phyloP scores from a whole-genome alignment of 2,329 filamentous ascomycete species.

The Mycogone perniciosa region DNA sequence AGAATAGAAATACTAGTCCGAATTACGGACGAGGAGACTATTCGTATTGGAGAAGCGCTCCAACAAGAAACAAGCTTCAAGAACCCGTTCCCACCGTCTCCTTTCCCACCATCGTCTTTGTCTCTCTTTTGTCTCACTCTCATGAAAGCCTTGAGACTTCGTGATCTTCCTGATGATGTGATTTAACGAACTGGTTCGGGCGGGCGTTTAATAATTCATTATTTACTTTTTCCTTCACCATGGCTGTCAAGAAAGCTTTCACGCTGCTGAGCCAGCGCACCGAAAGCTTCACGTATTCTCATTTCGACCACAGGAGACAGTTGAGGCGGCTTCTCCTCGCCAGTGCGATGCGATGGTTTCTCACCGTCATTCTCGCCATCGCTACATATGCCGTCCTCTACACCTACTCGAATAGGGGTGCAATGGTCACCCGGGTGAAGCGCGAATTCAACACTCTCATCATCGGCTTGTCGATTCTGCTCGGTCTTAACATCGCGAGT shows the following conservation, averaged over 20 bases:
- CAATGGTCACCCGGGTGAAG: constrained; percentile 30
- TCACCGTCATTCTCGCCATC: constrained; percentile 24
- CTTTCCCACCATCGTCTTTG: too few relatives aligned
- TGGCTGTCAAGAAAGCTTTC: constrained; percentile 2
- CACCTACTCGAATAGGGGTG: constrained; percentile 22
- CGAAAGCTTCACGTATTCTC: constrained; percentile 18
- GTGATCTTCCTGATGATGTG: too few relatives aligned
- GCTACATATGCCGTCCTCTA: constrained; percentile 25
- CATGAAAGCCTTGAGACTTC: too few relatives aligned
- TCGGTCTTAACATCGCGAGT: constrained; percentile 37
- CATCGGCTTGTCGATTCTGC: constrained; percentile 35
- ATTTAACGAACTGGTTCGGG: too few relatives aligned
- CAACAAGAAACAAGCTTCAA: too few relatives aligned
- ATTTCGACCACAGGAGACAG: constrained; percentile 17
- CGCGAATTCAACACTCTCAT: constrained; percentile 38
- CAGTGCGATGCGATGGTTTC: constrained; percentile 21
- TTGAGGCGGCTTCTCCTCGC: constrained; percentile 15
- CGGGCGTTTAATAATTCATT: too few relatives aligned
- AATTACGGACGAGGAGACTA: not conserved
- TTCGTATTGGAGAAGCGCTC: not conserved
- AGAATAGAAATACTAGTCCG: not conserved
- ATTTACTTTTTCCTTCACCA: not conserved
- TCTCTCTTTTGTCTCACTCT: too few relatives aligned
- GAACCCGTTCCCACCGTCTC: too few relatives aligned
- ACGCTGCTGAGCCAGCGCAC: constrained; percentile 7